Evolutionary conservation across 2,329 filamentous ascomycete species (phyloP).

Genomic region (Aspergillus fructus): DNA sequence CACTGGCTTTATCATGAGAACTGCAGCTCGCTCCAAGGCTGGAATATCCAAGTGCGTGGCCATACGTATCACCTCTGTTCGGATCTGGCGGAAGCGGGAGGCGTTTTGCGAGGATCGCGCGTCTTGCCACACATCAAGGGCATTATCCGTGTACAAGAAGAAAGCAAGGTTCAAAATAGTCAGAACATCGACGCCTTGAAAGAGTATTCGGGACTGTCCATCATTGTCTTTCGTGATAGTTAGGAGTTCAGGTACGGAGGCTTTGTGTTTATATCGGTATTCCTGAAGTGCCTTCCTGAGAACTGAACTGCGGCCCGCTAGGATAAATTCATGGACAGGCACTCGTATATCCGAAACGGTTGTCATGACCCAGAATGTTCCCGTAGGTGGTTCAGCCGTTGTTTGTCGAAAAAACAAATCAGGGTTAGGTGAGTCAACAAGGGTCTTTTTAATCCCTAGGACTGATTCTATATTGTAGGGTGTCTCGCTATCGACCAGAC

Average conservation of each 20-base stretch:
- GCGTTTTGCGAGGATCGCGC: slow-evolving; percentile 66
- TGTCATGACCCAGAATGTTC: slow-evolving; percentile 49
- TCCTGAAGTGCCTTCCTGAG: slow-evolving; percentile 63
- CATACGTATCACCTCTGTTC: slow-evolving; percentile 84
- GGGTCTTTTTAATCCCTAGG: slow-evolving; percentile 38
- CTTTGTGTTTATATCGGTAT: slow-evolving; percentile 55
- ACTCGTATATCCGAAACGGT: slow-evolving; percentile 68
- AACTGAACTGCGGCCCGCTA: slow-evolving; percentile 70
- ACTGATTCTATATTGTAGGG: slow-evolving; percentile 18
- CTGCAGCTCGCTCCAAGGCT: slow-evolving; percentile 72
- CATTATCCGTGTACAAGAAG: slow-evolving; percentile 75
- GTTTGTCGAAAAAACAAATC: slow-evolving; percentile 40
- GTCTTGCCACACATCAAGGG: slow-evolving; percentile 85
- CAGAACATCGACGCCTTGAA: slow-evolving; percentile 72
- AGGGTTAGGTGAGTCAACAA: slow-evolving; percentile 47
- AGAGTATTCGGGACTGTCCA: slow-evolving; percentile 59
- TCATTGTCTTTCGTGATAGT: slow-evolving; percentile 54
- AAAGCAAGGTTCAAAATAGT: slow-evolving; percentile 76
- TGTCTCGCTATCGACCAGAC: slow-evolving; percentile 35
- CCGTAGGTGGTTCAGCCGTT: slow-evolving; percentile 23
- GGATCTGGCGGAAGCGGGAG: slow-evolving; percentile 73
- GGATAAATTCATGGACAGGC: slow-evolving; percentile 78
- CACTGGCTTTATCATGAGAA: slow-evolving; percentile 68
- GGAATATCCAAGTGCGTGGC: slow-evolving; percentile 68
- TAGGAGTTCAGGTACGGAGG: slow-evolving; percentile 61